Evolutionary conservation across 345 rosid genomes (phyloP).

Genomic region (Citrus sinensis): DNA sequence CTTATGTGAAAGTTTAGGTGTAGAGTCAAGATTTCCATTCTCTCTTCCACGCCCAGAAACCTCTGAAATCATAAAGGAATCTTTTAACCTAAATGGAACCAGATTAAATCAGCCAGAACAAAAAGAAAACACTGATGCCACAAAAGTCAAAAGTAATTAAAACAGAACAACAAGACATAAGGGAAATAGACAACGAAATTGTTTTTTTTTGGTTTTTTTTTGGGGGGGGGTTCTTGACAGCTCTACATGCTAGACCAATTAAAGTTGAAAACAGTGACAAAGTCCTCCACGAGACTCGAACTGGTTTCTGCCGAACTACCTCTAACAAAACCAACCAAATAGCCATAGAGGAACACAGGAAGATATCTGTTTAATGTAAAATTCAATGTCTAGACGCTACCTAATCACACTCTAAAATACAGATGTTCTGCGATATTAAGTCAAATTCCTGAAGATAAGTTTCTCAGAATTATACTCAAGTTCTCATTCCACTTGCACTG

Average conservation of each 20-base stretch:
- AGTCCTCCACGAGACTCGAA: not conserved
- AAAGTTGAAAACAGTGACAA: not conserved
- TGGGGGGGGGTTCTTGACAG: not conserved
- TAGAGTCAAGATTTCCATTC: slow-evolving; percentile 63
- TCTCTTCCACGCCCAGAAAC: slow-evolving; percentile 81
- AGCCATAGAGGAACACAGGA: not conserved
- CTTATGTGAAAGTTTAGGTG: slow-evolving; percentile 59
- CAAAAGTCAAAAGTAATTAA: not conserved
- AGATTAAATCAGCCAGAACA: slow-evolving; percentile 3
- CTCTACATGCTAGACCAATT: not conserved
- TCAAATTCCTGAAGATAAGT: not conserved
- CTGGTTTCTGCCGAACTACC: not conserved
- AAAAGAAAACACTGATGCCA: not conserved
- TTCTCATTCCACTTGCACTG: not conserved
- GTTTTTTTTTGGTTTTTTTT: too few species aligned
- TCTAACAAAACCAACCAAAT: not conserved
- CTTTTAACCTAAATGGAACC: not conserved
- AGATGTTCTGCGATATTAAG: not conserved
- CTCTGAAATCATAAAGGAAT: slow-evolving; percentile 47
- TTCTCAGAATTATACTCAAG: not conserved
- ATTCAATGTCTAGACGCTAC: not conserved
- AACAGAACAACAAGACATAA: not conserved
- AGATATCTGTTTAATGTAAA: not conserved
- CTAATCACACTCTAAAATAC: not conserved
- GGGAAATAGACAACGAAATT: not conserved